Evolutionary conservation across 2,329 filamentous ascomycete species (phyloP), one percentile per base, ranked within the genome.

Genomic region (Penicillium sclerotiorum): DNA sequence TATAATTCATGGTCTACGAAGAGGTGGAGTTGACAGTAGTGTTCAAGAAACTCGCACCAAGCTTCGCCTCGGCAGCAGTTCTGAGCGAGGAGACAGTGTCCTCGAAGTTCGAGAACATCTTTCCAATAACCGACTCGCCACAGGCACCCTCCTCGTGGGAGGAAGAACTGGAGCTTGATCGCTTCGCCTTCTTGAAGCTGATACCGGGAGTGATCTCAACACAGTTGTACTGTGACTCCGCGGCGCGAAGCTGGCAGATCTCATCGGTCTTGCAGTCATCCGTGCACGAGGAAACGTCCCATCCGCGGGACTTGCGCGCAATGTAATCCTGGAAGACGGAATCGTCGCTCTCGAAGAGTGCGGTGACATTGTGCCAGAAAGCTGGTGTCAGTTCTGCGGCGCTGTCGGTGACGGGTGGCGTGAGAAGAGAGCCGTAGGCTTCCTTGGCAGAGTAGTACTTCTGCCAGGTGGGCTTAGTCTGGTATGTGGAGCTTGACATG

Each of bases 331-430:
- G 68, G 57, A 83, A 83, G 2, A 71, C 66, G 0, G 62, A 56
- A 11, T 73, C 62, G 47, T 80, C 62, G 7, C 49, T 58, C 55
- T 79, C 75, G 23, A 84, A 74, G 2, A 69, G 58, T 1, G 65
- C 65, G 2, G 81, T 83, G 27, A 83, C 69, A 54, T 79, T 76
- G 62, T 83, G 80, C 81, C 81, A 84, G 65, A 83, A 83, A 1
- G 75, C 76, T 0, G 80, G 77, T 1, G 78, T 80, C 33, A 85
- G 73, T 56, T 84, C 73, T 4, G 65, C 63, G 1, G 59, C 49
- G 3, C 62, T 69, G 3, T 71, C 70, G 17, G 65, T 66, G 18
- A 77, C 57, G 3, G 77, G 72, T 28, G 78, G 77, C 25, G 50
- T 61, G 11, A 79, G 64, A 1, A 76, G 66, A 1, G 72, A 55